These are phyloP conservation scores for Hydnomerulius pinastri DNA, from an alignment of 768 basidiomycete species.

Conservation along the genomic window DNA sequence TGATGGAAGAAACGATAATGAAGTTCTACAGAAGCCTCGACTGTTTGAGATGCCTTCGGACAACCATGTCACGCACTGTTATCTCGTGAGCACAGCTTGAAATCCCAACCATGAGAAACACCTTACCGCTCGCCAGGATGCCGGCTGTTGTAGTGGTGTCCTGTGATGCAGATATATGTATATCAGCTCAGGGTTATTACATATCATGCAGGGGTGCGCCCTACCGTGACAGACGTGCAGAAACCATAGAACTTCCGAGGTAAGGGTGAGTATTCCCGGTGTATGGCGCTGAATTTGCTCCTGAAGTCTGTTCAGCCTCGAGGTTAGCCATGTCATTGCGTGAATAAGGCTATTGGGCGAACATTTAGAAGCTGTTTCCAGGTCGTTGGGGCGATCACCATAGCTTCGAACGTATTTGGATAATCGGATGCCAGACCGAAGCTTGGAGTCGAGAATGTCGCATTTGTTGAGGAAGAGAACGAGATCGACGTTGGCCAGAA, in stretches of 20 bases:
- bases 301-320: conserved; percentile 51
- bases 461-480: conserved; percentile 85
- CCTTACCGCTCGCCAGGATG: conserved; percentile 73
- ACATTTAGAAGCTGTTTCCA: conserved; percentile 72
- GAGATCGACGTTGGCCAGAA: conserved; percentile 69
- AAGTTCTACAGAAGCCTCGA: conserved; percentile 59
- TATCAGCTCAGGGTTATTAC: background rate
- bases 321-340: background rate
- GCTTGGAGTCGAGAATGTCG: conserved; percentile 69
- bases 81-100: conserved; percentile 5
- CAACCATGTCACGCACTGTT: conserved; percentile 79
- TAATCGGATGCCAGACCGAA: conserved; percentile 62
- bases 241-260: conserved; percentile 80
- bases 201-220: conserved; percentile 7
- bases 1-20: background rate
- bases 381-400: conserved; percentile 65
- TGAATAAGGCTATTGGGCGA: conserved; percentile 22
- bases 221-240: conserved; percentile 72
- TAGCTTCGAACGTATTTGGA: conserved; percentile 73
- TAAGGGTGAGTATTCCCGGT: conserved; percentile 71
- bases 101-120: background rate
- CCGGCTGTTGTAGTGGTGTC: conserved; percentile 73
- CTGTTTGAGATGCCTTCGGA: conserved; percentile 74
- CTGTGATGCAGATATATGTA: conserved; percentile 34
- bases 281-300: conserved; percentile 74